phyloP scores from a whole-genome alignment of 257 asterid genomes.

The Perilla frutescens region DNA sequence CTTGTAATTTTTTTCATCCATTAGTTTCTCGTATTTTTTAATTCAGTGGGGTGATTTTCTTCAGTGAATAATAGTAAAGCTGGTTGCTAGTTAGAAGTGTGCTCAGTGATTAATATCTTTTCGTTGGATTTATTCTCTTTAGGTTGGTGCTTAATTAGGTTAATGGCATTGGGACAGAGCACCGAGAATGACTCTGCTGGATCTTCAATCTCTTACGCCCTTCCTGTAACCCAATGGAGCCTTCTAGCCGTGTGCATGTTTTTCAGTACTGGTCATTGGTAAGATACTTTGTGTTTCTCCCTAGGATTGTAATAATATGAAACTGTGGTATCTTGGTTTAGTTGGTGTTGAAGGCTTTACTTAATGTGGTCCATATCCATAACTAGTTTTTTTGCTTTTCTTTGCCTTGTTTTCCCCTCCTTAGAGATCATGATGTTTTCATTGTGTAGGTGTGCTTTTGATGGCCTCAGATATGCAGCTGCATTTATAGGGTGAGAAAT shows the following conservation, averaged over 20 bases:
- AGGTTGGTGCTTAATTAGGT: conserved; percentile 86
- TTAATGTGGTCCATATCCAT: not conserved
- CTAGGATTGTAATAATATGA: conserved; percentile 18
- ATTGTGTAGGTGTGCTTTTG: conserved; percentile 88
- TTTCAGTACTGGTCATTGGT: conserved; percentile 98
- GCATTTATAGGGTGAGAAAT: conserved; percentile 80
- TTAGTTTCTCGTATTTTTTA: not conserved
- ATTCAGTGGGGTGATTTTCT: conserved; percentile 10
- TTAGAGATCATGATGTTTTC: conserved; percentile 33
- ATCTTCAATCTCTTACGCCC: conserved; percentile 61
- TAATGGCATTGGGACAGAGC: conserved; percentile 48
- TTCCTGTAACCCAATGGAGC: conserved; percentile 83
- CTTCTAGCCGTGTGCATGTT: conserved; percentile 82
- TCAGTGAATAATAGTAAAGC: not conserved
- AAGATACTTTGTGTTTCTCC: conserved; percentile 36
- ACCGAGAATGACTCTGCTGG: conserved; percentile 36
- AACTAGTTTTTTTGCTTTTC: not conserved
- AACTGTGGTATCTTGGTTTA: conserved; percentile 14
- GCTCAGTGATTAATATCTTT: conserved; percentile 29
- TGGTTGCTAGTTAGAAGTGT: conserved; percentile 1
- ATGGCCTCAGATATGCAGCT: conserved; percentile 96
- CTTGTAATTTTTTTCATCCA: conserved; percentile 9
- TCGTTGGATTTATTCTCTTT: conserved; percentile 28
- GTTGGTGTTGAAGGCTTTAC: conserved; percentile 1
- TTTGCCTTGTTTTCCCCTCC: not conserved